Evolutionary conservation across 2,329 filamentous ascomycete species (phyloP).

Genomic region (Nigrograna mackinnonii): DNA sequence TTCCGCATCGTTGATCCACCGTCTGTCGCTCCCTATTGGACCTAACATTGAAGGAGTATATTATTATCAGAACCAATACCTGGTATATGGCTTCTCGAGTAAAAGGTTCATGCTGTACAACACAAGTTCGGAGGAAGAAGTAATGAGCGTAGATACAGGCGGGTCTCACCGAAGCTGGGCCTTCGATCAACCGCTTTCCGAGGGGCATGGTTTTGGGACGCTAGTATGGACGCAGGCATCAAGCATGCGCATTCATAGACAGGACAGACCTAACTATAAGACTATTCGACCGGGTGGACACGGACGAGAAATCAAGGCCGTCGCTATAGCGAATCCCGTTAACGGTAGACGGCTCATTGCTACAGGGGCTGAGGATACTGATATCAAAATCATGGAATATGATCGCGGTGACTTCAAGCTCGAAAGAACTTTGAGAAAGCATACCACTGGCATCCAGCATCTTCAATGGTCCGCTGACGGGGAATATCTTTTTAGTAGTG

Average conservation of each 20-base stretch:
- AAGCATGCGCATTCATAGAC: constrained; percentile 49
- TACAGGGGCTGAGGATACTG: constrained; percentile 72
- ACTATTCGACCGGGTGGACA: constrained; percentile 73
- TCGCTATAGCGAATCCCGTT: constrained; percentile 49
- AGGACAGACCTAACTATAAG: constrained; percentile 45
- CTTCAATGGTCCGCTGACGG: constrained; percentile 72
- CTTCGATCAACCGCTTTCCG: constrained; percentile 43
- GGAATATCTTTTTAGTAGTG: constrained; percentile 79
- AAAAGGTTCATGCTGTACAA: constrained; percentile 84
- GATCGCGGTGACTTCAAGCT: constrained; percentile 45
- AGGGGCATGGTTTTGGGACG: constrained; percentile 44
- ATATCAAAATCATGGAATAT: constrained; percentile 73
- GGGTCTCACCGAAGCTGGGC: constrained; percentile 81
- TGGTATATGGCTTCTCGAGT: constrained; percentile 80
- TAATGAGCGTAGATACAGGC: constrained; percentile 77
- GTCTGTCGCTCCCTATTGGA: constrained; percentile 70
- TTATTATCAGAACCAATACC: constrained; percentile 58
- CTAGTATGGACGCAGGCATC: constrained; percentile 79
- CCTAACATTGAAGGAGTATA: constrained; percentile 76
- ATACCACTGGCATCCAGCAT: constrained; percentile 82
- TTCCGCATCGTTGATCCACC: constrained; percentile 60
- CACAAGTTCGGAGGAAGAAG: constrained; percentile 68
- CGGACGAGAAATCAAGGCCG: constrained; percentile 80
- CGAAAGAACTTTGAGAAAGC: constrained; percentile 70
- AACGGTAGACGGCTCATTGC: constrained; percentile 54